phyloP scores from a whole-genome alignment of 75 land plant species.

The Pinus albicaulis region DNA sequence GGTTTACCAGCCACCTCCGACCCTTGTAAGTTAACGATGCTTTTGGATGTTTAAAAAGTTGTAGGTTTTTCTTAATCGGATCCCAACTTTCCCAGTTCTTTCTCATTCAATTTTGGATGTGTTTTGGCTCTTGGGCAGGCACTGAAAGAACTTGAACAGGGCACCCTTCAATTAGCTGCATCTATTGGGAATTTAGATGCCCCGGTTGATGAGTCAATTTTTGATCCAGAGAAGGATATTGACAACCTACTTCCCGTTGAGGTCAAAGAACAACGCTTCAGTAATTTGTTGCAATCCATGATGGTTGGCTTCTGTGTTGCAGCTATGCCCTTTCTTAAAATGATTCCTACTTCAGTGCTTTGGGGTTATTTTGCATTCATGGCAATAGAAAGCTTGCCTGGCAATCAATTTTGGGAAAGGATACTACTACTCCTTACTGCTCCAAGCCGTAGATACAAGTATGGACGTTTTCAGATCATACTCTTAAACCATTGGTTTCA shows the following conservation, averaged over 20 bases:
- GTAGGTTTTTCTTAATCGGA: too few species aligned
- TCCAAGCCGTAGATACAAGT: constrained; percentile 88
- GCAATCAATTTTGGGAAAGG: constrained; percentile 98
- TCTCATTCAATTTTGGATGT: too few species aligned
- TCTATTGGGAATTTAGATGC: constrained; percentile 50
- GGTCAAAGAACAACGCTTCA: constrained; percentile 87
- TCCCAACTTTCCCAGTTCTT: too few species aligned
- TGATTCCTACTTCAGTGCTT: constrained; percentile 83
- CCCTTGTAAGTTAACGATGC: constrained; percentile 23
- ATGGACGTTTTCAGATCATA: constrained; percentile 1
- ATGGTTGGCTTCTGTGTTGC: constrained; percentile 87
- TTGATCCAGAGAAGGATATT: constrained; percentile 82
- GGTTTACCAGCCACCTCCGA: constrained; percentile 46
- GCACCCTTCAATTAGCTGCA: constrained; percentile 52
- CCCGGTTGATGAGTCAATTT: constrained; percentile 69
- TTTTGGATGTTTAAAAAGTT: not conserved
- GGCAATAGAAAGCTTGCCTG: constrained; percentile 98
- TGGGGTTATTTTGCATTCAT: constrained; percentile 98
- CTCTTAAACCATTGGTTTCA: not conserved
- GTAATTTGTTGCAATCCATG: constrained; percentile 78
- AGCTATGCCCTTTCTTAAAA: constrained; percentile 82
- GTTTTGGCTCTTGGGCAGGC: constrained; percentile 29
- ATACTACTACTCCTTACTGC: constrained; percentile 78
- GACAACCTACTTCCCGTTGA: constrained; percentile 85
- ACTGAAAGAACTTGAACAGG: constrained; percentile 58